Evolutionary conservation across 306 rosid species (phyloP).

Genomic region (Biancaea sappan): DNA sequence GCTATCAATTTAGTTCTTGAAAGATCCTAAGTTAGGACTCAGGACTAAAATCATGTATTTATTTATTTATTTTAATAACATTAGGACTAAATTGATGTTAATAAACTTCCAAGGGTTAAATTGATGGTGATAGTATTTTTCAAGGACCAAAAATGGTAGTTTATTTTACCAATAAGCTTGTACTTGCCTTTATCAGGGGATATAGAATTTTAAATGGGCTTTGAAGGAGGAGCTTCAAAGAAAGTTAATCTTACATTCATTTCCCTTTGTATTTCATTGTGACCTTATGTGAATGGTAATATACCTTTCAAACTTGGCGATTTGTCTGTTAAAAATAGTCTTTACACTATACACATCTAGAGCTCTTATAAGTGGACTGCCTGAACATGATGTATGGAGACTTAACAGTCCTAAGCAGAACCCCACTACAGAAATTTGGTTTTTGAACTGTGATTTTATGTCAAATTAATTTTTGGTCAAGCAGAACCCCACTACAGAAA

Average conservation of each 20-base stretch:
- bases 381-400: neutral
- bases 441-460: constrained; percentile 2
- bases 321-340: neutral
- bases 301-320: neutral
- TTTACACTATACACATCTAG: neutral
- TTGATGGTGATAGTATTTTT: no score
- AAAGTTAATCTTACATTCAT: constrained; percentile 21
- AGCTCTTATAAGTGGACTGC: constrained; percentile 14
- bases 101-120: no score
- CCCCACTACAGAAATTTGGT: neutral
- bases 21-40: no score
- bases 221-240: constrained; percentile 18
- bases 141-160: no score
- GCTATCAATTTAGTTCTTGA: no score
- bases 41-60: no score
- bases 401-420: constrained; percentile 6
- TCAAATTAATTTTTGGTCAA: constrained; percentile 15
- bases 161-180: neutral
- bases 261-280: neutral
- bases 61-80: no score
- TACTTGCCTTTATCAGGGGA: constrained; percentile 11
- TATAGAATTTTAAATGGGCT: constrained; percentile 14
- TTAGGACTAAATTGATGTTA: no score
- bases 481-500: neutral
- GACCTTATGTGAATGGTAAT: constrained; percentile 16